Conservation (phyloP, 345 rosid species). For the Pugionium dolabratum region DNA sequence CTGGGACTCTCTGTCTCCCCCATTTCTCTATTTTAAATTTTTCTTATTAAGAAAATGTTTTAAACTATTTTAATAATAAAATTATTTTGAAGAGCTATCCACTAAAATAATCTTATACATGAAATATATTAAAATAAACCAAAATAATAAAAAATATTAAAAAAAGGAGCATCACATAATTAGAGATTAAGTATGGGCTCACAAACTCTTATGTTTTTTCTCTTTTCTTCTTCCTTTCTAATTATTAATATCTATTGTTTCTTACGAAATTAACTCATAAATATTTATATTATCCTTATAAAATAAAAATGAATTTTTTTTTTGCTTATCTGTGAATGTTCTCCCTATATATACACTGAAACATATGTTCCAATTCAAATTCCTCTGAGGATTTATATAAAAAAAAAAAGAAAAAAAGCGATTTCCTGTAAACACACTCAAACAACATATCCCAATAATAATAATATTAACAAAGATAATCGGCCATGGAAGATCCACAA, state of each 20-base stretch:
- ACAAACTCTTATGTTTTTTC: conserved; percentile 47
- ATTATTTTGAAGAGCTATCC: too few species aligned
- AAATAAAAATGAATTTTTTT: conserved; percentile 31
- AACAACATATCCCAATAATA: conserved; percentile 7
- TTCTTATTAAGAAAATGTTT: conserved; percentile 5
- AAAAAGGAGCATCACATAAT: conserved; percentile 38
- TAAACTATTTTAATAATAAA: neutral
- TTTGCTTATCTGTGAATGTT: conserved; percentile 38
- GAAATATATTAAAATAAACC: neutral
- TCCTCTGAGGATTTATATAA: neutral
- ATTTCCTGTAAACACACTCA: conserved; percentile 21
- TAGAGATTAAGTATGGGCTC: conserved; percentile 65
- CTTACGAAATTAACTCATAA: conserved; percentile 61
- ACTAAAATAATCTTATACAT: neutral
- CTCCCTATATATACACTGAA: conserved; percentile 41
- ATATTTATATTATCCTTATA: conserved; percentile 38
- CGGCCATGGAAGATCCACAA: conserved; percentile 36
- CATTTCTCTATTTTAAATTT: conserved; percentile 22
- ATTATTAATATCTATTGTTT: conserved; percentile 62
- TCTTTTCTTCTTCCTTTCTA: conserved; percentile 55
- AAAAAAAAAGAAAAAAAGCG: too few species aligned
- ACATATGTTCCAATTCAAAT: conserved; percentile 39
- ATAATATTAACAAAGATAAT: neutral
- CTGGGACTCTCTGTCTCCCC: conserved; percentile 64
- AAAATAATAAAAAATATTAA: neutral